Percentiles rank a stretch among this genome's conserved stretches.
These are phyloP conservation scores for Starmerella geochares DNA, from an alignment of 805 yeast species.

Conservation along the genomic window DNA sequence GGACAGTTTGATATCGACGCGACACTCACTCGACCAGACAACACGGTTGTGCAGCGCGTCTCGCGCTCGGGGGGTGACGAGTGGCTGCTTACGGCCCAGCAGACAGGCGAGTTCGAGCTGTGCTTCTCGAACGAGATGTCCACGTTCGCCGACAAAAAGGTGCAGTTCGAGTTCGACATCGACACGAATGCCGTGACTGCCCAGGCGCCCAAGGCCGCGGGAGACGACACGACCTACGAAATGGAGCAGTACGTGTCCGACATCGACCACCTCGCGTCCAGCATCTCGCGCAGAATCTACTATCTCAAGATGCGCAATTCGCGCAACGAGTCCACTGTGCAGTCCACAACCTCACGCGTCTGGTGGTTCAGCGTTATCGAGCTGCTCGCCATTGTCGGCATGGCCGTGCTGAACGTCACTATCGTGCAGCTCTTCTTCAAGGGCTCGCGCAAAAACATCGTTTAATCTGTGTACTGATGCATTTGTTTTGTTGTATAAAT, in stretches of 20 bases:
- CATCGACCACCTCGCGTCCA: constrained; percentile 28
- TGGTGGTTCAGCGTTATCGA: constrained; percentile 66
- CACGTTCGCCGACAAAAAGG: constrained; percentile 68
- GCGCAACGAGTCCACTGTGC: constrained; percentile 83
- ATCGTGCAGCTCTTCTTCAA: constrained; percentile 73
- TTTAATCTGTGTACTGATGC: constrained; percentile 16
- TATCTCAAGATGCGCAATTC: constrained; percentile 83
- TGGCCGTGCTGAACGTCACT: constrained; percentile 69
- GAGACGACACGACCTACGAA: constrained; percentile 27
- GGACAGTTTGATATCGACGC: constrained; percentile 75
- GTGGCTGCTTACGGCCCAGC: constrained; percentile 55
- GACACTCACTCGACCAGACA: constrained; percentile 44
- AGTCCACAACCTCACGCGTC: constrained; percentile 65
- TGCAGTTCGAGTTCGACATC: constrained; percentile 63
- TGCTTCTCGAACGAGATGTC: constrained; percentile 78
- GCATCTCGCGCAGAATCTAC: constrained; percentile 39
- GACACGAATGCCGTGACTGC: constrained; percentile 44
- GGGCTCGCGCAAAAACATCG: constrained; percentile 33
- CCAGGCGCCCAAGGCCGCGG: constrained; percentile 41
- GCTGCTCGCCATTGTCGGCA: constrained; percentile 61
- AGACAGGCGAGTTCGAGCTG: constrained; percentile 72
- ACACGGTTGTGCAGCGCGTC: constrained; percentile 44
- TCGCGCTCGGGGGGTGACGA: constrained; percentile 69
- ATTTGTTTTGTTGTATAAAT: background rate
- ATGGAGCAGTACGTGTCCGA: constrained; percentile 29